A percentile compares a stretch with the other conserved stretches of the same genome.
Evolutionary conservation across 371 early-diverging fungal genomes (phyloP).

Genomic region (Mucor circinelloides): DNA sequence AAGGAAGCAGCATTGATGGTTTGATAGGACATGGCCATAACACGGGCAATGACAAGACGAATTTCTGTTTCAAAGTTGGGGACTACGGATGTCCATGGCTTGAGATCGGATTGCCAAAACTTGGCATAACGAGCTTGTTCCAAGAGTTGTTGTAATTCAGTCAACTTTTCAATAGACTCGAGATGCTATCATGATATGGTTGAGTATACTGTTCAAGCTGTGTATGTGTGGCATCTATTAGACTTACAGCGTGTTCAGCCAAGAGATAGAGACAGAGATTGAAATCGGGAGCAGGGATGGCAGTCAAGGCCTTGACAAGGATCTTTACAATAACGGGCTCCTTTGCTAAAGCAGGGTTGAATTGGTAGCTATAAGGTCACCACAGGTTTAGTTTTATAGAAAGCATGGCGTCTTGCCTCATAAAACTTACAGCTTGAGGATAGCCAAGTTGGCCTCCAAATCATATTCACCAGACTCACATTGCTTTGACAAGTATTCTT

Average conservation of each 20-base stretch:
- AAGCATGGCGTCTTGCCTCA: no score
- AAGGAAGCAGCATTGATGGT: constrained; percentile 64
- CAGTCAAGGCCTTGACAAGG: constrained; percentile 81
- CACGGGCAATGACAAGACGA: constrained; percentile 72
- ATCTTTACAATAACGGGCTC: constrained; percentile 72
- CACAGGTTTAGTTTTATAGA: no score
- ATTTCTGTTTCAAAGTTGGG: constrained; percentile 76
- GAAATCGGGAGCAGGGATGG: constrained; percentile 87
- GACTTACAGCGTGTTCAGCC: constrained; percentile 68
- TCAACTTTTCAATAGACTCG: constrained; percentile 63
- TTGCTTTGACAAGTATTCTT: constrained; percentile 81
- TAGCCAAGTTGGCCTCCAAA: constrained; percentile 87
- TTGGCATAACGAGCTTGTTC: constrained; percentile 78
- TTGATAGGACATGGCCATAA: constrained; percentile 82
- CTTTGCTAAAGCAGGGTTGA: constrained; percentile 81
- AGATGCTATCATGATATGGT: constrained; percentile 36
- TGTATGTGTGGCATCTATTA: background rate
- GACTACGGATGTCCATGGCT: constrained; percentile 64
- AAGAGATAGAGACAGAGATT: constrained; percentile 86
- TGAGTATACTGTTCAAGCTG: background rate
- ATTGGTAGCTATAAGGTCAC: constrained; percentile 69
- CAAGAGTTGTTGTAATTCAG: constrained; percentile 76
- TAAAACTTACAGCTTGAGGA: constrained; percentile 82
- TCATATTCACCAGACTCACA: constrained; percentile 80
- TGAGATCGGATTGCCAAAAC: constrained; percentile 77